Evolutionary conservation across 2,329 filamentous ascomycete genomes (phyloP).

Genomic region (Emergomyces africanus): DNA sequence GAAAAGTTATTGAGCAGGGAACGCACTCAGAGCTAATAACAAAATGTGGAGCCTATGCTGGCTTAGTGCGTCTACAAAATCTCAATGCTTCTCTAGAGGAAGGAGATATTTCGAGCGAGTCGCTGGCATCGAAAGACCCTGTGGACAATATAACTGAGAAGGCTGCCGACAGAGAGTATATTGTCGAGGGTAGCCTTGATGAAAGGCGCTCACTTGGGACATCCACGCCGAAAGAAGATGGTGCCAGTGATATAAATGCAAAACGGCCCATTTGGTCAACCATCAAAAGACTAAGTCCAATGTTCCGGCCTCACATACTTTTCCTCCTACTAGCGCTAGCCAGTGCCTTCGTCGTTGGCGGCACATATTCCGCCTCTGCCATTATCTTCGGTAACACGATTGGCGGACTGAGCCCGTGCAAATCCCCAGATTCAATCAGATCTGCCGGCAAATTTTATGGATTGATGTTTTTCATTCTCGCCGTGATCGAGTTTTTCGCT

Average conservation of each 20-base stretch:
- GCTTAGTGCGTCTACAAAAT: slow-evolving; percentile 33
- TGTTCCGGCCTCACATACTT: slow-evolving; percentile 31
- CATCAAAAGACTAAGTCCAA: slow-evolving; percentile 17
- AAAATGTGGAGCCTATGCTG: slow-evolving; percentile 28
- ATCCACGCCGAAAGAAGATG: slow-evolving; percentile 5
- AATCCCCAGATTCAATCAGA: slow-evolving; percentile 35
- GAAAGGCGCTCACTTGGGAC: slow-evolving; percentile 3
- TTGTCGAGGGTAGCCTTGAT: not conserved
- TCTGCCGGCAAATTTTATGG: slow-evolving; percentile 42
- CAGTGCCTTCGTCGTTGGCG: slow-evolving; percentile 41
- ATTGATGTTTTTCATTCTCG: slow-evolving; percentile 48
- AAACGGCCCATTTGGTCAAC: slow-evolving; percentile 6
- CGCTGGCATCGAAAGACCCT: slow-evolving; percentile 2
- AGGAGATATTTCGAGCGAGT: slow-evolving; percentile 1
- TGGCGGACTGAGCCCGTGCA: slow-evolving; percentile 44
- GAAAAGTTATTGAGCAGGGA: slow-evolving; percentile 16
- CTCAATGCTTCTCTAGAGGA: slow-evolving; percentile 10
- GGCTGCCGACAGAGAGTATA: not conserved
- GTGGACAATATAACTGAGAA: not conserved
- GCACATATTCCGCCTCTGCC: slow-evolving; percentile 44
- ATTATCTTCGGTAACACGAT: slow-evolving; percentile 50
- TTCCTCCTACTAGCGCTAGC: slow-evolving; percentile 38
- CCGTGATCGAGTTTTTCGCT: slow-evolving; percentile 46
- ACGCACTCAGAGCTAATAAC: slow-evolving; percentile 15
- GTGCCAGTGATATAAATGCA: slow-evolving; percentile 12